Evolutionary conservation across 441 rosid genomes (phyloP), one percentile per base, ranked within the genome.

Genomic region (Syzygium syzygioides): DNA sequence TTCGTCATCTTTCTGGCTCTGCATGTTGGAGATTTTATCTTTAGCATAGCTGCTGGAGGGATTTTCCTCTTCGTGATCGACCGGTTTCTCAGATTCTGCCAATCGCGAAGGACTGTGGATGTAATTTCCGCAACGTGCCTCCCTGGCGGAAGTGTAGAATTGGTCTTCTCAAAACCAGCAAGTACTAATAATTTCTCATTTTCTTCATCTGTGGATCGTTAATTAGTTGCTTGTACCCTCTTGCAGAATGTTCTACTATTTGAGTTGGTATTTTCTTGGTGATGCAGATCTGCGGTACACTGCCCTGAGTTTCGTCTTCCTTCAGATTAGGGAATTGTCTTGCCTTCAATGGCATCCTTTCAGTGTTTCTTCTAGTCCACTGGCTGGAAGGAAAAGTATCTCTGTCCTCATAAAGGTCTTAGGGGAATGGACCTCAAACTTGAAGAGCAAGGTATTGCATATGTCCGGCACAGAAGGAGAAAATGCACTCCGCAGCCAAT

Each of bases 301-400:
- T 55, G 86, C 86, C 56, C 86, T 85, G 60, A 85, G 86, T 37
- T 55, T 85, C 86, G 32, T 85, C 62, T 85, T 85, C 60, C 62
- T 71, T 71, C 80, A 37, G 50, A 71, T 71, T 71, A 23, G 80
- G 50, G 80, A 71, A 71, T 71, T 71, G 86, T 85, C 86, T 19
- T 55, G 60, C 17, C 86, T 85, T 53, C 86, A 55, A 55, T 85
- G 86, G 86, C 86, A 85, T 85, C 86, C 86, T n/a, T 85, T 85
- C 25, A 85, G 86, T 85, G 86, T 85, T 26, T 85, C 86, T 37
- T 85, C 86, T n/a, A 85, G 86, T 56, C 86, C 86, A 55, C 37
- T 55, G 56, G 86, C 25, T 9, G 86, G 62, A 32, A 55, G 60
- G 28, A 55, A 85, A 53, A n/a, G 20, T 23, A 71, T 85, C 45